Conservation (phyloP, 23 red algal species). For the Cyanidium caldarium region DNA sequence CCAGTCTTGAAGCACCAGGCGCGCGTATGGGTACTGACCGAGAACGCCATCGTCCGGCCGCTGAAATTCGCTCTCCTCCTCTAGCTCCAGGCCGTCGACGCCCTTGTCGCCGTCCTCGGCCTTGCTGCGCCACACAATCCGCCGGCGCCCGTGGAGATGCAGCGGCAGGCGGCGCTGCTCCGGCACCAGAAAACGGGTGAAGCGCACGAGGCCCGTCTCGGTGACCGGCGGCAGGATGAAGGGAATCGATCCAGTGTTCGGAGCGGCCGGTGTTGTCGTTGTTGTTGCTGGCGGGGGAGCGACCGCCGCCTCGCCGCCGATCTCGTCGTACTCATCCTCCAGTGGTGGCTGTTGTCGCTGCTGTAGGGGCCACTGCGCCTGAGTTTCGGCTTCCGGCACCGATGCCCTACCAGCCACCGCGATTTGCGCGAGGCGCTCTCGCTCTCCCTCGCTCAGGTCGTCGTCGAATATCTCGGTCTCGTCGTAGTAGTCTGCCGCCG, state of each 20-base stretch:
- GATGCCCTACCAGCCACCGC: not conserved
- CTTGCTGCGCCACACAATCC: not conserved
- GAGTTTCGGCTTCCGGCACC: not conserved
- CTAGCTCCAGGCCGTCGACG: not conserved
- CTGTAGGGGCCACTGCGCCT: too few relatives aligned
- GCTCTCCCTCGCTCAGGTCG: slow-evolving; percentile 23
- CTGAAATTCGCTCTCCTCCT: not conserved
- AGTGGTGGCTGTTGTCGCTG: too few relatives aligned
- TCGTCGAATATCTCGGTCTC: slow-evolving; percentile 26
- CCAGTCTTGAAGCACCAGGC: not conserved
- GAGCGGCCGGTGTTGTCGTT: too few relatives aligned
- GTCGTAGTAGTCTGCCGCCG: slow-evolving; percentile 18
- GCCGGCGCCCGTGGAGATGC: not conserved
- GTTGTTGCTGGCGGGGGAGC: too few relatives aligned
- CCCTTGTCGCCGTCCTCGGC: not conserved
- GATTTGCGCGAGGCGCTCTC: slow-evolving; percentile 10
- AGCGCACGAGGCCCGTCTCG: not conserved
- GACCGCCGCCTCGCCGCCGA: too few relatives aligned
- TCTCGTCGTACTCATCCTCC: too few relatives aligned
- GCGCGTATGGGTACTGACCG: not conserved
- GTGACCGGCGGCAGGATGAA: too few relatives aligned
- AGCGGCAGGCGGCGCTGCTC: not conserved
- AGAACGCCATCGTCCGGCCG: not conserved
- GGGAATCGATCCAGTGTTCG: too few relatives aligned
- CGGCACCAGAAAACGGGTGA: not conserved